Base-by-base conservation (phyloP, 139 green algal genomes). In the Zygnema circumcarinatum region DNA sequence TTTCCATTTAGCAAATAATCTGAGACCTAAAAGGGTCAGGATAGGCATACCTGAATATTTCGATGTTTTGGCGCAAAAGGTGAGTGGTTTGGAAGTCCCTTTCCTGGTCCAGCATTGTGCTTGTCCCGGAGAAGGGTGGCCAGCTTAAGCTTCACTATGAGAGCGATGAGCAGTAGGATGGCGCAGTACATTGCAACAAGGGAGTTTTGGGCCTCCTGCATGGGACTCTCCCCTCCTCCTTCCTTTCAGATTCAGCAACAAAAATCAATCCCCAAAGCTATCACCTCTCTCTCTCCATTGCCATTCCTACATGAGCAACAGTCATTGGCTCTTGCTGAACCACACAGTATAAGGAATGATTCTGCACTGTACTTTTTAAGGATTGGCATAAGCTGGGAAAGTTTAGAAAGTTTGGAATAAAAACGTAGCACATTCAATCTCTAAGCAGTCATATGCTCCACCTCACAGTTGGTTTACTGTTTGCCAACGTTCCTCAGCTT, bases 141-240 rank as follows among this genome's bases (percentile, higher is more conserved):
- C 78, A 97, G 93, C 54, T 94, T 94, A 38, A 99, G 93, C 94
- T 98, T 99, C 0, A 98, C 88, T 33, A 93, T 92, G 56, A 99
- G 95, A 0, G 96, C 96, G 62, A 98, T 91, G 41, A 98, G 89
- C 72, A 98, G 87, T 1, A 95, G 93, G 54, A 98, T 88, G 1
- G 94, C 92, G 1, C 94, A 94, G 87, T 94, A 96, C 3, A 97
- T 90, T 31, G 35, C 73, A 16, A 88, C 2, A 16, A 92, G 53
- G 2, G 75, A 67, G 1, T 33, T 87, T 7, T 47, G 84, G 36
- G n/a, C 87, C 33, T 53, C 67, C 68, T 81, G 38, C 32, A 69
- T 39, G 31, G n/a, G n/a, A n/a, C n/a, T n/a, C 29, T 29, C 29
- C 29, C 29, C 29, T 35, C 29, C 56, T 72, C 29, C 29, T 72